phyloP scores from a whole-genome alignment of 768 basidiomycete species.

The Austroboletus eburneus region DNA sequence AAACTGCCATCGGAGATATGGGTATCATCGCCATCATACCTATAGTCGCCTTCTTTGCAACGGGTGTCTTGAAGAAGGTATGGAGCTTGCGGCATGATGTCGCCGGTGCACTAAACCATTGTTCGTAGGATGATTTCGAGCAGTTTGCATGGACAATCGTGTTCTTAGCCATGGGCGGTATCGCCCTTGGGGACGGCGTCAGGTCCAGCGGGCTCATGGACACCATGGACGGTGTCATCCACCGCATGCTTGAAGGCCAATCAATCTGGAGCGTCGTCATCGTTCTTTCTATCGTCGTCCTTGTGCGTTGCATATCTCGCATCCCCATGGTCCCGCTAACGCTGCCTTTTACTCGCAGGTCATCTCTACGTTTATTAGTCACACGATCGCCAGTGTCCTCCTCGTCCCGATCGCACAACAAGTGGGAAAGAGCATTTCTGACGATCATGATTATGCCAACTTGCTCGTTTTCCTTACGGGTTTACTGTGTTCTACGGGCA shows the following conservation, averaged over 20 bases:
- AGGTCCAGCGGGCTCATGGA: conserved; percentile 82
- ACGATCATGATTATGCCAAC: conserved; percentile 66
- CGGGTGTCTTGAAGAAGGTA: conserved; percentile 91
- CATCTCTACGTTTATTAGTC: conserved; percentile 94
- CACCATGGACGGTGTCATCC: conserved; percentile 64
- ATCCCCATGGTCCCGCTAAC: no score
- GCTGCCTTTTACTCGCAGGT: no score
- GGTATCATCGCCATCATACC: conserved; percentile 95
- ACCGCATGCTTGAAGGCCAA: conserved; percentile 55
- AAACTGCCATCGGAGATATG: conserved; percentile 87
- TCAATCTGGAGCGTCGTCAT: conserved; percentile 67
- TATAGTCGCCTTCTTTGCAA: conserved; percentile 89
- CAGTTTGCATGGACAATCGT: conserved; percentile 94
- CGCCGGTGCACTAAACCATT: conserved; percentile 3
- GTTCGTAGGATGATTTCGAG: conserved; percentile 82
- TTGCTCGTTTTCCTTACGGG: conserved; percentile 92
- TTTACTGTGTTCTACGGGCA: conserved; percentile 89
- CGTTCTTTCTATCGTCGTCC: conserved; percentile 62
- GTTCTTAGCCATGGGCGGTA: conserved; percentile 97
- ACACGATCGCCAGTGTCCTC: conserved; percentile 93
- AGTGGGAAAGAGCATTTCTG: conserved; percentile 73
- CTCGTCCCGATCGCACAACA: conserved; percentile 95
- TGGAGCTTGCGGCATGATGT: conserved; percentile 4
- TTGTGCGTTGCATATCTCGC: conserved; percentile 46
- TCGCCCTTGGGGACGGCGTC: conserved; percentile 93